Evolutionary conservation across 306 rosid genomes (phyloP).

Genomic region (Neltuma alba): DNA sequence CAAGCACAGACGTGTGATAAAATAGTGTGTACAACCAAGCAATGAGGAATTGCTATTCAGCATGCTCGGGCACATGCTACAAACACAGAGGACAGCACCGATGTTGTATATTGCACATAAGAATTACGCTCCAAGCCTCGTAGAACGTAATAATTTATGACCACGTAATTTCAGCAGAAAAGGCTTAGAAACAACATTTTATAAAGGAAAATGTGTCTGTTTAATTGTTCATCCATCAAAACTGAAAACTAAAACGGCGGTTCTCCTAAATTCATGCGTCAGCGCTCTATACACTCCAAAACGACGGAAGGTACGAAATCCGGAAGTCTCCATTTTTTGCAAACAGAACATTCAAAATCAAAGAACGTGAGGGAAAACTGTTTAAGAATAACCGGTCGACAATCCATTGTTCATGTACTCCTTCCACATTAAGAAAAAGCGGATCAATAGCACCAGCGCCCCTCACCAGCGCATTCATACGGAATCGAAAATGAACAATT

Average conservation of each 20-base stretch:
- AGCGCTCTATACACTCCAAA: background rate
- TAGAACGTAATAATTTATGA: background rate
- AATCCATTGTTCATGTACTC: background rate
- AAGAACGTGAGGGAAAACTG: background rate
- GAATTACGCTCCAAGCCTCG: conserved; percentile 16
- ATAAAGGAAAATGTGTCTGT: background rate
- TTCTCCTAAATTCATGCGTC: background rate
- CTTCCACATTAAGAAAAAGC: background rate
- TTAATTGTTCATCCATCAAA: background rate
- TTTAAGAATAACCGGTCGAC: background rate
- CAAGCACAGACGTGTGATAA: background rate
- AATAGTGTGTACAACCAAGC: conserved; percentile 5
- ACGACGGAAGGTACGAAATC: background rate
- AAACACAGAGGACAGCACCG: conserved; percentile 13
- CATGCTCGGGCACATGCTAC: background rate
- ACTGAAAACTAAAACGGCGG: background rate
- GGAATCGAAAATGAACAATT: background rate
- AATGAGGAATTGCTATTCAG: background rate
- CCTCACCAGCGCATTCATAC: background rate
- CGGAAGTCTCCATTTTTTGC: background rate
- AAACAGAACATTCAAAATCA: background rate
- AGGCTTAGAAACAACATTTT: background rate
- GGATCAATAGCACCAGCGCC: conserved; percentile 7
- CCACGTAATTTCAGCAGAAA: background rate
- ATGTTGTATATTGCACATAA: background rate